These are phyloP conservation scores for Boechera retrofracta DNA, from an alignment of 345 rosid genomes.

Conservation along the genomic window DNA sequence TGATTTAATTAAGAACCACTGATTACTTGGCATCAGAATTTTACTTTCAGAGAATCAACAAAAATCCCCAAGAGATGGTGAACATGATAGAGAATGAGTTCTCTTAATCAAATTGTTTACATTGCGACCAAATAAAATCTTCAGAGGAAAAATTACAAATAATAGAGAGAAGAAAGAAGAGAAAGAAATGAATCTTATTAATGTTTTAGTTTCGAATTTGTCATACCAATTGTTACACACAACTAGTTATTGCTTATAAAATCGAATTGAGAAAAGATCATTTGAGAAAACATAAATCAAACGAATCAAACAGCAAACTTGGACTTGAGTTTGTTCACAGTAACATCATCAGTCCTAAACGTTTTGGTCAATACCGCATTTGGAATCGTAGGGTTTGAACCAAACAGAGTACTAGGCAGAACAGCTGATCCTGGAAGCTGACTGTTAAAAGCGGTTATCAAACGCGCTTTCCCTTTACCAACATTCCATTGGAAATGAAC, in stretches of 20 bases:
- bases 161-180: background rate
- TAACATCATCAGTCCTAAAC: conserved; percentile 54
- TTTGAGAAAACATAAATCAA: background rate
- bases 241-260: background rate
- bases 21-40: background rate
- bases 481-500: conserved; percentile 83
- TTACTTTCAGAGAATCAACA: background rate
- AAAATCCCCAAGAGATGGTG: background rate
- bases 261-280: background rate
- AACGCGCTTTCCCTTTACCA: conserved; percentile 65
- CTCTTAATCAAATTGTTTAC: background rate
- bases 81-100: conserved; percentile 6
- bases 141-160: background rate
- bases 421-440: conserved; percentile 63
- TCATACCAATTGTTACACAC: background rate
- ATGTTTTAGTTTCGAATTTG: background rate
- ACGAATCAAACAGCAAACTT: conserved; percentile 49
- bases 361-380: conserved; percentile 60
- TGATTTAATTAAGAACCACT: background rate
- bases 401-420: conserved; percentile 51
- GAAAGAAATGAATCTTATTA: background rate
- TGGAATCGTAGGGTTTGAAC: conserved; percentile 64
- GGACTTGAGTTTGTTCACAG: conserved; percentile 53
- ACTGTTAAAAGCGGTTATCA: conserved; percentile 76
- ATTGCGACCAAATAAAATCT: background rate